phyloP scores from a whole-genome alignment of 148 eudicot genomes.

The Silene conica region DNA sequence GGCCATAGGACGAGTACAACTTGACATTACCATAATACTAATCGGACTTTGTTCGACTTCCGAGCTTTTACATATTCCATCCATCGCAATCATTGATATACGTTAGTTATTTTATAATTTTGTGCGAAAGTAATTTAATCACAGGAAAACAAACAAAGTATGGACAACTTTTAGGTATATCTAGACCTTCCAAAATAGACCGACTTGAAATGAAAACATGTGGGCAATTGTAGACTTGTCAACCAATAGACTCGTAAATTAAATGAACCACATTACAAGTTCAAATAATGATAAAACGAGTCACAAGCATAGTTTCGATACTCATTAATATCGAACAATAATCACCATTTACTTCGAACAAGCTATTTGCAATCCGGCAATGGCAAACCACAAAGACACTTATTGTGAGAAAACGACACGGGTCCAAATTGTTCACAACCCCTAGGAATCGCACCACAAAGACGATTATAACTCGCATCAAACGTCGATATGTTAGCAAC shows the following conservation, averaged over 20 bases:
- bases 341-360: too few relatives aligned
- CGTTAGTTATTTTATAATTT: too few relatives aligned
- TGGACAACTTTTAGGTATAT: neutral
- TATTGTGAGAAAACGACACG: neutral
- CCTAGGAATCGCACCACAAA: conserved; percentile 8
- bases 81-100: neutral
- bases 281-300: too few relatives aligned
- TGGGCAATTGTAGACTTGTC: too few relatives aligned
- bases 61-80: neutral
- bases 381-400: conserved; percentile 16
- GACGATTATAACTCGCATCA: conserved; percentile 10
- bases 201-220: too few relatives aligned
- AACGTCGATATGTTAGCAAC: conserved; percentile 9
- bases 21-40: neutral
- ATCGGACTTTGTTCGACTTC: too few relatives aligned
- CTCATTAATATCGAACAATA: too few relatives aligned
- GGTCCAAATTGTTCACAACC: neutral
- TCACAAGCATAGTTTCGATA: too few relatives aligned
- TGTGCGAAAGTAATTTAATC: neutral
- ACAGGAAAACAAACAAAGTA: too few relatives aligned
- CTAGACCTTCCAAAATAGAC: neutral
- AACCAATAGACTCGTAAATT: too few relatives aligned
- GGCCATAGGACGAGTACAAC: too few relatives aligned
- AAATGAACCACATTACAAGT: too few relatives aligned
- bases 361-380: conserved; percentile 8